Percentiles rank a stretch among this genome's conserved stretches.
phyloP scores from a whole-genome alignment of 441 rosid genomes.

The Bocquillonia castaneifolia region DNA sequence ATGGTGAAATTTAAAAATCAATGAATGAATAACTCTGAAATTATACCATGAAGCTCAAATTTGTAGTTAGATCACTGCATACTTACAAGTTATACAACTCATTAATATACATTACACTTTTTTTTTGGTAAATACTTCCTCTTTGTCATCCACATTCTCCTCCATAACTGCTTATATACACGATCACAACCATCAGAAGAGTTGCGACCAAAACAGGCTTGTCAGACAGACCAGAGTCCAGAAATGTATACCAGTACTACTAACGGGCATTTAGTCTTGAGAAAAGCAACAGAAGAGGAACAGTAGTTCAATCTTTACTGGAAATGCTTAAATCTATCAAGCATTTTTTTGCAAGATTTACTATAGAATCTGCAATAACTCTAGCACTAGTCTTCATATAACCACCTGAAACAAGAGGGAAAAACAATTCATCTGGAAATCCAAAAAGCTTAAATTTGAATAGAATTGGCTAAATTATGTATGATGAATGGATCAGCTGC shows the following conservation, averaged over 20 bases:
- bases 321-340: constrained; percentile 38
- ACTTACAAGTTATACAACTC: background rate
- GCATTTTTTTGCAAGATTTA: constrained; percentile 55
- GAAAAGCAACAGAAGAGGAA: background rate
- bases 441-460: background rate
- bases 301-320: background rate
- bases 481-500: background rate
- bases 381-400: constrained; percentile 93
- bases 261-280: background rate
- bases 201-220: background rate
- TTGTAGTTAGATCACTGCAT: background rate
- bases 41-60: background rate
- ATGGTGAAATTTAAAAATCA: too few species aligned
- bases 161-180: background rate
- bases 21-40: background rate
- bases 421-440: background rate
- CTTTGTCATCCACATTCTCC: background rate
- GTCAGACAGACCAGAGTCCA: background rate
- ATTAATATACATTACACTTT: background rate
- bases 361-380: constrained; percentile 78
- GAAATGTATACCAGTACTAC: background rate
- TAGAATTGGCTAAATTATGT: background rate
- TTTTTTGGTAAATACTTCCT: background rate
- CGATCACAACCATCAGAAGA: background rate
- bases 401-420: constrained; percentile 56